Evolutionary conservation across 805 yeast species (phyloP), one percentile per base, ranked within the genome.

Genomic region (Candida loeiensis): DNA sequence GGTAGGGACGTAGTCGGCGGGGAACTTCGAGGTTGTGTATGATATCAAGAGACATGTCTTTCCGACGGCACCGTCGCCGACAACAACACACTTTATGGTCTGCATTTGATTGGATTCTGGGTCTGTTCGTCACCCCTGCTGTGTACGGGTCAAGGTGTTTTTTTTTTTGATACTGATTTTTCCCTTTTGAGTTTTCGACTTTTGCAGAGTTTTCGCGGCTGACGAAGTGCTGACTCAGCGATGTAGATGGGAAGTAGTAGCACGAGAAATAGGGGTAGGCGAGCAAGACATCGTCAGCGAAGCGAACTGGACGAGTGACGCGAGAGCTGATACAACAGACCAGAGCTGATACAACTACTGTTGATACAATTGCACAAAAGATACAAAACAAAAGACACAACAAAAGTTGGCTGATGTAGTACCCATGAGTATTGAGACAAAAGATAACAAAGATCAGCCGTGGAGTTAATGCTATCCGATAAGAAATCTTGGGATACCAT

Each of bases 21-120:
- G 99, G 67, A 91, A 91, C 63, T 91, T 93, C 69, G 88, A 86
- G 45, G 96, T 91, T 39, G 98, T 91, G 68, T 91, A 91, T 48
- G 97, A 90, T 58, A 91, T 91, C 53, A 93, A 76, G 48, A 93
- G 79, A 71, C 98, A 91, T 14, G 98, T 91, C 45, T 89, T 91
- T 55, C 99, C 99, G 48, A 93, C 98, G 53, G 98, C 98, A 86
- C 99, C 99, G 70, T 93, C 99, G 50, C 99, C 99, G 41, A 93
- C 98, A 50, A 91, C 97, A 50, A 93, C 98, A 76, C 98, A 93
- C 69, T 91, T 91, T 64, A 85, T 75, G 44, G 82, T 73, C 59
- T 73, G 77, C 79, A 75, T 74, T 14, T 27, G 16, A 14, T 27
- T 13, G 33, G n/a, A 27, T 27, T 5, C 17, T 12, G 16, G 16